These are phyloP conservation scores for Huntiella bhutanensis DNA, from an alignment of 2,329 filamentous ascomycete genomes.

Conservation along the genomic window DNA sequence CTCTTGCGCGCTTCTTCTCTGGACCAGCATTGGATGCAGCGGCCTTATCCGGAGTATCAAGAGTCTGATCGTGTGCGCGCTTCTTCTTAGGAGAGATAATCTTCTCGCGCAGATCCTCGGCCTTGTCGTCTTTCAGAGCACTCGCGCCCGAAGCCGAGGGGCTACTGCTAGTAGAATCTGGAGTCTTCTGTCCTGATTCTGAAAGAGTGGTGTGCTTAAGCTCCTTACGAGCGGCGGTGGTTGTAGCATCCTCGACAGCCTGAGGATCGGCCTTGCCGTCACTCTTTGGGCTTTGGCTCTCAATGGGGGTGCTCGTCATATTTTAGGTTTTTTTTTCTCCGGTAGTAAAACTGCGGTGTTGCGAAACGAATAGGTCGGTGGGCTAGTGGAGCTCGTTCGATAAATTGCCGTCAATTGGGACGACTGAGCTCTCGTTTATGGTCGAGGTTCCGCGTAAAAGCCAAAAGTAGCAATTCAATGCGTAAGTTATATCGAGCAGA, in stretches of 20 bases:
- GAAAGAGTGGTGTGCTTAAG: constrained; percentile 46
- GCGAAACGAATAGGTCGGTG: not conserved
- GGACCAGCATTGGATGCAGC: constrained; percentile 28
- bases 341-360: not conserved
- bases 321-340: not conserved
- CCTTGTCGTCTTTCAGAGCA: constrained; percentile 19
- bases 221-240: constrained; percentile 43
- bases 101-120: constrained; percentile 25
- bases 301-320: constrained; percentile 28
- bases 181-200: constrained; percentile 17
- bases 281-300: constrained; percentile 20
- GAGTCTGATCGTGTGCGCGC: constrained; percentile 39
- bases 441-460: too few species aligned
- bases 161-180: constrained; percentile 15
- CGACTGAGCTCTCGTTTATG: not conserved
- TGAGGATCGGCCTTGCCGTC: constrained; percentile 14
- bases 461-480: constrained; percentile 1
- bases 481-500: not conserved
- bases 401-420: not conserved
- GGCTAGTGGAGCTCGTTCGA: not conserved
- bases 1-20: constrained; percentile 45
- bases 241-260: constrained; percentile 38
- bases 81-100: constrained; percentile 48
- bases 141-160: constrained; percentile 20
- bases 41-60: constrained; percentile 23